Percentiles rank a stretch among this genome's conserved stretches.
Conservation (phyloP, 1,139 yeast species). For the Yarrowia galli region DNA sequence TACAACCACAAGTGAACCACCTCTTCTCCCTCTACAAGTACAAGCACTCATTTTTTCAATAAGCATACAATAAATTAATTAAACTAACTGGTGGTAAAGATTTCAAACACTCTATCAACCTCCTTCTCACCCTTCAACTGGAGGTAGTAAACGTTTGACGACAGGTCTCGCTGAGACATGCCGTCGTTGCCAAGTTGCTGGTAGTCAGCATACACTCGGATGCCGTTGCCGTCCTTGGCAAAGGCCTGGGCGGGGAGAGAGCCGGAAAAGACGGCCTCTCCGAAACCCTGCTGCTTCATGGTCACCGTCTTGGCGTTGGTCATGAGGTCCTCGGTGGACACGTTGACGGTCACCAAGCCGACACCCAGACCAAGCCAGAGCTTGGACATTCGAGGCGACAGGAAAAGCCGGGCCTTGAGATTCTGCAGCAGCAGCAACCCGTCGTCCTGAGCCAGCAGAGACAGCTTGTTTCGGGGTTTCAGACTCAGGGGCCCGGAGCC, state of each 20-base stretch:
- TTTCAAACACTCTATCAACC: slow-evolving; percentile 27
- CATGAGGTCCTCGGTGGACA: slow-evolving; percentile 31
- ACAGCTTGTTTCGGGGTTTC: slow-evolving; percentile 35
- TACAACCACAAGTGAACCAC: too few relatives aligned
- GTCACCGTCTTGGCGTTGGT: slow-evolving; percentile 34
- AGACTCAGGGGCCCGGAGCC: slow-evolving; percentile 10
- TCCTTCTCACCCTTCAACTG: slow-evolving; percentile 34
- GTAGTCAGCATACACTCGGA: slow-evolving; percentile 36
- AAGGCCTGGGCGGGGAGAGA: slow-evolving; percentile 30
- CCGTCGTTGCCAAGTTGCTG: slow-evolving; percentile 22
- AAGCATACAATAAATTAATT: slow-evolving; percentile 10
- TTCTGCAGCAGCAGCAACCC: slow-evolving; percentile 33
- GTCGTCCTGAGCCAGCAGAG: slow-evolving; percentile 35
- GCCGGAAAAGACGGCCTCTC: slow-evolving; percentile 30
- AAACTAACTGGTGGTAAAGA: slow-evolving; percentile 32
- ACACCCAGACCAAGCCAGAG: slow-evolving; percentile 34
- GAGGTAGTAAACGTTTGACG: slow-evolving; percentile 35
- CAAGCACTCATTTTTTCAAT: background rate
- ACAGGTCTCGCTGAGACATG: slow-evolving; percentile 20
- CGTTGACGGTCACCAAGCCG: slow-evolving; percentile 10
- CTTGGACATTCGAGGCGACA: slow-evolving; percentile 34
- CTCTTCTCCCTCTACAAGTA: too few relatives aligned
- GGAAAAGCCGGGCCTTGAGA: slow-evolving; percentile 31
- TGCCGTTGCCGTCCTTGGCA: slow-evolving; percentile 34
- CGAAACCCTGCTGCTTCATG: slow-evolving; percentile 37